Percentiles rank a stretch among this genome's conserved stretches.
Evolutionary conservation across 73 alveolate species (phyloP).

Genomic region (Blepharisma japonicum): DNA sequence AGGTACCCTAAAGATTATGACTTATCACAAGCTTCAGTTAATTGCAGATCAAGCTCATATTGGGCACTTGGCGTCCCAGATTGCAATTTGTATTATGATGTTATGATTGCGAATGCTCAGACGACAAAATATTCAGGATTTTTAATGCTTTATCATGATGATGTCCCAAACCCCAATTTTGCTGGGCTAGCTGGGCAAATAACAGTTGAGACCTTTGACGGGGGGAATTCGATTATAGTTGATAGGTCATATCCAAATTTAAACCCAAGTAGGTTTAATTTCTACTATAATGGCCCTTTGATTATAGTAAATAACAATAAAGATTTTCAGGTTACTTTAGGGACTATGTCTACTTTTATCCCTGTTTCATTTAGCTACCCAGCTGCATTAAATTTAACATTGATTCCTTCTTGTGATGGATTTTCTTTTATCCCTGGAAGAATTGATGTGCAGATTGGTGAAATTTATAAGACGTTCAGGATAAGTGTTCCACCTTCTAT

Average conservation of each 20-base stretch:
- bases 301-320: conserved; percentile 39
- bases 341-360: conserved; percentile 41
- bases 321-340: conserved; percentile 31
- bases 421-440: conserved; percentile 35
- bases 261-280: conserved; percentile 43
- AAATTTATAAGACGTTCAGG: conserved; percentile 35
- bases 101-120: background rate
- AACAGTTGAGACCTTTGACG: conserved; percentile 34
- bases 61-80: conserved; percentile 31
- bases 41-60: conserved; percentile 16
- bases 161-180: conserved; percentile 37
- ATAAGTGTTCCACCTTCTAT: conserved; percentile 34
- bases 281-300: conserved; percentile 46
- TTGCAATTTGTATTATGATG: background rate
- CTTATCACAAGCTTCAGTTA: background rate
- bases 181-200: conserved; percentile 14
- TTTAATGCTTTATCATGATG: background rate
- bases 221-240: conserved; percentile 26
- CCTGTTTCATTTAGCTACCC: conserved; percentile 34
- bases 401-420: conserved; percentile 34
- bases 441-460: conserved; percentile 8
- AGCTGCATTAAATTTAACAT: conserved; percentile 38
- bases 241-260: conserved; percentile 47
- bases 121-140: background rate
- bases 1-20: conserved; percentile 12